These are phyloP conservation scores for Cystobasidiopsis lactophilus DNA, from an alignment of 768 basidiomycete species.

Conservation along the genomic window DNA sequence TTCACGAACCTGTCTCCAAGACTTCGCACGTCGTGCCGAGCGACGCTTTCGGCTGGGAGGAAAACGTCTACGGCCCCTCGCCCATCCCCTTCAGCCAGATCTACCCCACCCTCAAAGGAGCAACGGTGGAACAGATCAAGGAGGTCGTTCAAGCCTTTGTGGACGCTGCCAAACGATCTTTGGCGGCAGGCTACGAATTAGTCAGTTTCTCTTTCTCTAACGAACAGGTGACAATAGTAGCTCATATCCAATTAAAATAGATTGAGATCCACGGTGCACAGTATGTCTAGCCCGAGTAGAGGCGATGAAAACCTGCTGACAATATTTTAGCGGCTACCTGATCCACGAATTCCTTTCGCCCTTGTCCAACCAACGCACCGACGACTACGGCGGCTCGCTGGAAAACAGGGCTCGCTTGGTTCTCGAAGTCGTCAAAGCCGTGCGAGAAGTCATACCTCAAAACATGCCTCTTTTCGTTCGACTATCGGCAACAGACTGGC, in stretches of 20 bases:
- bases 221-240: background rate
- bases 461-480: constrained; percentile 51
- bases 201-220: background rate
- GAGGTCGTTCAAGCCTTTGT: constrained; percentile 9
- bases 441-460: constrained; percentile 37
- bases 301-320: background rate
- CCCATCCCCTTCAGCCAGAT: constrained; percentile 9
- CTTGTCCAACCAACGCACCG: constrained; percentile 46
- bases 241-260: background rate
- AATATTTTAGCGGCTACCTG: constrained; percentile 28
- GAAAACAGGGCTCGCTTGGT: constrained; percentile 52
- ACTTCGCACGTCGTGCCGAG: background rate
- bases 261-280: constrained; percentile 9
- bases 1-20: background rate
- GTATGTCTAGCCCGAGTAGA: background rate
- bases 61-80: constrained; percentile 12
- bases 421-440: constrained; percentile 34
- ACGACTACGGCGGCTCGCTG: constrained; percentile 43
- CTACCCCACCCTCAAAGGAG: constrained; percentile 5
- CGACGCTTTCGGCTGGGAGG: constrained; percentile 1
- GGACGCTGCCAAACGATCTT: constrained; percentile 8
- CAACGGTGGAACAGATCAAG: constrained; percentile 10
- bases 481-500: constrained; percentile 47
- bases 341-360: constrained; percentile 48
- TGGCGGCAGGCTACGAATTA: constrained; percentile 8